Evolutionary conservation across 257 asterid species (phyloP), one percentile per base, ranked within the genome.

Genomic region (Buddleja alternifolia): DNA sequence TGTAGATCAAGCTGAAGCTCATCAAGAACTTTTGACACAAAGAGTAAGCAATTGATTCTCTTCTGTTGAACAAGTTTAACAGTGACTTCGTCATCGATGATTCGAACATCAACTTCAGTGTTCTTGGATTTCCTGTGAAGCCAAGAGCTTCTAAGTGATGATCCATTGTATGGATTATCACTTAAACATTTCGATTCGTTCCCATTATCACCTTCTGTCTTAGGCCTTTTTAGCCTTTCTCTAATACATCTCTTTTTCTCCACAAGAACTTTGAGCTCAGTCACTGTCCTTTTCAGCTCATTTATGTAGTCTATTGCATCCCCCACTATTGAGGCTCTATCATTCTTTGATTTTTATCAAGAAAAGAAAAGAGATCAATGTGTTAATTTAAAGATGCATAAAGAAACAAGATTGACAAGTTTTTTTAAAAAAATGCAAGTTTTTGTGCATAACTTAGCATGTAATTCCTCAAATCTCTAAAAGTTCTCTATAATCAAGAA

Each of bases 11-110:
- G 78, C 72, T 90, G 93, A 69, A 93, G 88, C 23, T 90, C 95
- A 76, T 93, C 95, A 36, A 93, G 88, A 42, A 79, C 90, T 75
- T 81, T 93, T 3, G 97, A 88, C 3, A 85, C 97, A 23, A 75
- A 81, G 19, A 90, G 73, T 52, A 93, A 45, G 59, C 98, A 88
- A 41, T 90, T 93, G 69, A 90, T 81, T 51, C 89, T 85, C 92
- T 86, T 93, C 54, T 93, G 95, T 48, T 93, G 98, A 56, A 93
- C 95, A 34, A 93, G 85, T 76, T 90, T 90, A 10, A 93, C 90
- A 0, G 96, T 93, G 5, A 93, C 94, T 68, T 90, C 95, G 29
- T 93, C 89, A 50, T 85, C 94, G 3, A 90, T 71, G 56, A 90
- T 88, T 0, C 98, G 82, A 0, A 93, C 95, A 69, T 93, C 98